Evolutionary conservation across 2,329 filamentous ascomycete genomes (phyloP), one percentile per base, ranked within the genome.

Genomic region (Alternaria burnsii): DNA sequence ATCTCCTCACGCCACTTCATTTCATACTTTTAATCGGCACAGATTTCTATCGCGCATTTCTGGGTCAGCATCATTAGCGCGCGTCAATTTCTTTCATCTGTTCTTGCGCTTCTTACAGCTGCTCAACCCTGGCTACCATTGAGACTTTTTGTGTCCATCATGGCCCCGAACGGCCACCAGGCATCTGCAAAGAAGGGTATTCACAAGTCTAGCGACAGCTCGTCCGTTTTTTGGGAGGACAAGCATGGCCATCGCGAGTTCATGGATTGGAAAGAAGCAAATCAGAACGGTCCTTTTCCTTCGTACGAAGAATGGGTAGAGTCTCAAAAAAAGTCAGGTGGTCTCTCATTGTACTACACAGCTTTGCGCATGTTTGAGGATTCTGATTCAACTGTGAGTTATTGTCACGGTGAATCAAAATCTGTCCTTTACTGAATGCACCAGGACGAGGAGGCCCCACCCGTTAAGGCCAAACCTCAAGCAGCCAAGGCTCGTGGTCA

Each of bases 301-400:
- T 65, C 68, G 30, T 77, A 76, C 59, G 71, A 76, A 18, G 71
- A 68, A 16, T 78, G 76, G 76, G 63, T 68, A 30, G 55, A 59
- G 50, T 74, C 71, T 20, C 34, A 44, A 44, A 58, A 72, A 42
- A 67, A 72, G 52, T 67, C 69, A 22, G 66, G 71, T 28, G 74
- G 75, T 16, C 65, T 71, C 20, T 73, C 70, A 55, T 55, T 78
- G 18, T 76, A 72, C 59, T 69, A 74, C 55, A 68, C 73, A 18
- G 69, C 75, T 50, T 52, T 72, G 46, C 61, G 69, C 42, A 67
- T 74, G 24, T 74, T 71, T 64, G 68, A 74, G 11, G 72, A 73
- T 53, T 66, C 66, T 14, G 69, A 68, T 40, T 70, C 72, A 20
- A 72, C 64, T 47, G 75, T 78, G 68, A 46, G 74, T 71, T 30